Percentiles rank a stretch among this genome's conserved stretches.
These are phyloP conservation scores for Penicillium diatomitis DNA, from an alignment of 495 filamentous ascomycete species.

Conservation along the genomic window DNA sequence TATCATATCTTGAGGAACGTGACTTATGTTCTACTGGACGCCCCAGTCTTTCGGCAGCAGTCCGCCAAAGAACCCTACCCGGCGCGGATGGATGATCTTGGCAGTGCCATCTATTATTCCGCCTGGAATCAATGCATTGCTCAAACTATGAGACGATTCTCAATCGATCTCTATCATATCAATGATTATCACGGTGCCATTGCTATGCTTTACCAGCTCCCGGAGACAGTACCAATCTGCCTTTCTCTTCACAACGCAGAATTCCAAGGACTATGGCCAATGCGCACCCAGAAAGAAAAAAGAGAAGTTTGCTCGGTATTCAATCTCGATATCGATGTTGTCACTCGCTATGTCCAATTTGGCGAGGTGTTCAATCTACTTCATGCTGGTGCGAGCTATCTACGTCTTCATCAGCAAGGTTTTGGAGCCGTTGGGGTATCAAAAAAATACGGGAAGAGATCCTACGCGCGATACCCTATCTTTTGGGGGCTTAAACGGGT, in stretches of 20 bases:
- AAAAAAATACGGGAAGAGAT: slow-evolving; percentile 66
- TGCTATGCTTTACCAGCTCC: slow-evolving; percentile 62
- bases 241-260: slow-evolving; percentile 60
- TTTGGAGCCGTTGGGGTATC: slow-evolving; percentile 71
- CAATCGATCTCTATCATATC: slow-evolving; percentile 68
- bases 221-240: slow-evolving; percentile 42
- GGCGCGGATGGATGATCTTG: slow-evolving; percentile 65
- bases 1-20: slow-evolving; percentile 60
- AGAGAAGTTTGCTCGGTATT: slow-evolving; percentile 65
- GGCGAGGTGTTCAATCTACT: slow-evolving; percentile 64
- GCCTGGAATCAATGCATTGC: slow-evolving; percentile 70
- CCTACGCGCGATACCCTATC: slow-evolving; percentile 66
- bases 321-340: slow-evolving; percentile 42
- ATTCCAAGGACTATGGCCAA: slow-evolving; percentile 67
- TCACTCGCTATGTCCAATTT: slow-evolving; percentile 45
- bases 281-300: slow-evolving; percentile 57
- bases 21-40: slow-evolving; percentile 63
- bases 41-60: slow-evolving; percentile 62
- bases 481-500: slow-evolving; percentile 69
- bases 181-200: slow-evolving; percentile 74
- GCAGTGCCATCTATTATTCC: slow-evolving; percentile 63
- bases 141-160: slow-evolving; percentile 47
- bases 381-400: slow-evolving; percentile 63
- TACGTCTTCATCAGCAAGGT: slow-evolving; percentile 65
- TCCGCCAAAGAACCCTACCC: slow-evolving; percentile 60